A percentile compares a stretch with the other conserved stretches of the same genome.
Evolutionary conservation across 2,329 filamentous ascomycete genomes (phyloP).

Genomic region (Apiospora aurea): DNA sequence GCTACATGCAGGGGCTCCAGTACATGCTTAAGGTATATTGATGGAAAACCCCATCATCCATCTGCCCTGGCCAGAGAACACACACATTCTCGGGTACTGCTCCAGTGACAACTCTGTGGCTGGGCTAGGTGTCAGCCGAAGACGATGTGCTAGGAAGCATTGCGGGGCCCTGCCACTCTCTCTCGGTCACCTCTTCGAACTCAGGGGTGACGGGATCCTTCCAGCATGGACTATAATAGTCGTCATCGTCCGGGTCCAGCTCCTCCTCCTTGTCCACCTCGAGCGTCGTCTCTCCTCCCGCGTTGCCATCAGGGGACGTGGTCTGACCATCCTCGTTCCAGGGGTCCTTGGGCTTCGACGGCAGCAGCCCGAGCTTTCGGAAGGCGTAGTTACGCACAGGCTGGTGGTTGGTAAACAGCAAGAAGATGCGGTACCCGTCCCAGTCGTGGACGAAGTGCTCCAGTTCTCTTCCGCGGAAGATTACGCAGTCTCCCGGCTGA

Average conservation of each 20-base stretch:
- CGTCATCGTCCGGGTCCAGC: not conserved
- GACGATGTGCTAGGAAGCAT: slow-evolving; percentile 3
- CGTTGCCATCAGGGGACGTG: not conserved
- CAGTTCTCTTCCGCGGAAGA: slow-evolving; percentile 28
- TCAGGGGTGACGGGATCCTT: not conserved
- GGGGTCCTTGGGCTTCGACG: not conserved
- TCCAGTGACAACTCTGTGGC: not conserved
- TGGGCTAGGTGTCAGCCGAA: not conserved
- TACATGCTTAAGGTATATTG: not conserved
- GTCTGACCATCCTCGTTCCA: not conserved
- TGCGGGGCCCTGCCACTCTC: not conserved
- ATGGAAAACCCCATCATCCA: not conserved
- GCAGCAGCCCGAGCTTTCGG: slow-evolving; percentile 12
- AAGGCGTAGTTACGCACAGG: slow-evolving; percentile 29
- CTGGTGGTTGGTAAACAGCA: slow-evolving; percentile 29
- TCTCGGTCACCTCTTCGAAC: not conserved
- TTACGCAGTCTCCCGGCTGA: slow-evolving; percentile 24
- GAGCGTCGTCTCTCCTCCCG: not conserved
- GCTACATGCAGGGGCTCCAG: not conserved
- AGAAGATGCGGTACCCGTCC: slow-evolving; percentile 28
- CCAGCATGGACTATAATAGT: not conserved
- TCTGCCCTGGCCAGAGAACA: not conserved
- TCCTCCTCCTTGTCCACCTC: not conserved
- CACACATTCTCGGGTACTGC: not conserved
- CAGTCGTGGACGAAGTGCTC: slow-evolving; percentile 29